Evolutionary conservation across 495 filamentous ascomycete species (phyloP).

Genomic region (Podospora appendiculata): DNA sequence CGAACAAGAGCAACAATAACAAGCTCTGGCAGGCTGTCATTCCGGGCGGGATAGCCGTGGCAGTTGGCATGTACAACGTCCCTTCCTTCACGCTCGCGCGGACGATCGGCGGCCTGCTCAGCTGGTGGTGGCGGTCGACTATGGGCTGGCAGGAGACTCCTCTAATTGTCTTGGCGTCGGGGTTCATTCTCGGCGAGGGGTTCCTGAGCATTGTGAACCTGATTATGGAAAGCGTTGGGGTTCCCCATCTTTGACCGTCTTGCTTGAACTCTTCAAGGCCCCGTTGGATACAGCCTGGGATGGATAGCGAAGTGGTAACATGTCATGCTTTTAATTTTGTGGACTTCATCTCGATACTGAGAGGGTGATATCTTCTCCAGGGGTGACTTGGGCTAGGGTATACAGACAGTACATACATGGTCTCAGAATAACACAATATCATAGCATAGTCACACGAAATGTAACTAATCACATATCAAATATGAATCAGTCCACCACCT

Average conservation of each 20-base stretch:
- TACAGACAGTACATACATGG: no score
- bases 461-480: no score
- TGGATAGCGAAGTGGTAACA: no score
- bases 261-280: no score
- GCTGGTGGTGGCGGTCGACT: constrained; percentile 67
- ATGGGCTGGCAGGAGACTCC: constrained; percentile 46
- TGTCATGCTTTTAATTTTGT: no score
- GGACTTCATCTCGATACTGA: no score
- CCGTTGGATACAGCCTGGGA: no score
- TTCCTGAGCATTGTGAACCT: constrained; percentile 90
- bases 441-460: no score
- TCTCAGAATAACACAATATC: no score
- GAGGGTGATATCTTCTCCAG: no score
- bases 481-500: no score
- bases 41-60: constrained; percentile 91
- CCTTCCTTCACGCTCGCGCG: constrained; percentile 92
- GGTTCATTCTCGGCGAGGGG: constrained; percentile 90
- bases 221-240: constrained; percentile 66
- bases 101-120: constrained; percentile 74
- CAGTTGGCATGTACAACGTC: constrained; percentile 93
- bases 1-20: constrained; percentile 19
- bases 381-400: no score
- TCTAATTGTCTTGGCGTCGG: constrained; percentile 53
- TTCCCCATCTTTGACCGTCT: constrained; percentile 58
- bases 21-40: constrained; percentile 53